These are phyloP conservation scores for Cucumis hystrix DNA, from an alignment of 306 rosid genomes.

Conservation along the genomic window DNA sequence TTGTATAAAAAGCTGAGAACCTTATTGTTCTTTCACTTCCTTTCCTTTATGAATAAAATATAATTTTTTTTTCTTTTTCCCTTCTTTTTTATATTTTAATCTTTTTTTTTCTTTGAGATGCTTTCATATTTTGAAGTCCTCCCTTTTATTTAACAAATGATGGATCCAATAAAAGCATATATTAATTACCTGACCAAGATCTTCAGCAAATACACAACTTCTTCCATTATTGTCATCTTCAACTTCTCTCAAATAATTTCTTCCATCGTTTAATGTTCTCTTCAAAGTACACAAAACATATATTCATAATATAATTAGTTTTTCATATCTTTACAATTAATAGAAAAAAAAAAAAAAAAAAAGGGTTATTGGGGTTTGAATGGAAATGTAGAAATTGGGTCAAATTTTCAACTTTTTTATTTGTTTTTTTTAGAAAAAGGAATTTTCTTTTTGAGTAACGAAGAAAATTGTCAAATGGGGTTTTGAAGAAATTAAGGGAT, in stretches of 20 bases:
- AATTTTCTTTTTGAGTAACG: background rate
- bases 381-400: background rate
- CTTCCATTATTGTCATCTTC: constrained; percentile 11
- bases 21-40: constrained; percentile 20
- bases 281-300: background rate
- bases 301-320: background rate
- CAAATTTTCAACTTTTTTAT: background rate
- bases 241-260: constrained; percentile 16
- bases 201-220: constrained; percentile 24
- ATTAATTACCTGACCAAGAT: constrained; percentile 21
- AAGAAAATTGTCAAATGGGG: background rate
- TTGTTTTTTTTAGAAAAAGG: too few relatives aligned
- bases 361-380: background rate
- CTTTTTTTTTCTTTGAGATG: background rate
- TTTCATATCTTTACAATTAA: background rate
- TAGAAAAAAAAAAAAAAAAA: background rate
- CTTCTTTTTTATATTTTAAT: background rate
- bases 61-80: background rate
- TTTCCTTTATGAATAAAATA: constrained; percentile 3
- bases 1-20: constrained; percentile 22
- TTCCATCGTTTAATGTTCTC: constrained; percentile 5
- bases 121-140: background rate
- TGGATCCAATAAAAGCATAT: constrained; percentile 41
- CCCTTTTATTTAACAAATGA: background rate
- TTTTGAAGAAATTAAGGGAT: background rate